Evolutionary conservation across 1,284 basidiomycete species (phyloP).

Genomic region (Leccinum glutinopallens): DNA sequence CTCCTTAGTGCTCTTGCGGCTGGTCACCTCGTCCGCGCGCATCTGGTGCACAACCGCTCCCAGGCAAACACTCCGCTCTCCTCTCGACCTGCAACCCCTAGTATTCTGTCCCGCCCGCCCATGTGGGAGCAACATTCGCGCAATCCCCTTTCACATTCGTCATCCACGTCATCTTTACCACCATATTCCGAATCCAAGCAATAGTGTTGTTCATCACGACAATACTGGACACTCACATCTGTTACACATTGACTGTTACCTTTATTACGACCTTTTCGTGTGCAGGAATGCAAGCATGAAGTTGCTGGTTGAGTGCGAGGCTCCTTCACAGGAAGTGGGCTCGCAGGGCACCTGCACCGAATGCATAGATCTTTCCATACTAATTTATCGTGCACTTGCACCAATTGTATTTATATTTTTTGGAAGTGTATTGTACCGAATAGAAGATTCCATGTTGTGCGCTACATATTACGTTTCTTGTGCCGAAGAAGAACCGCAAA

Average conservation of each 20-base stretch:
- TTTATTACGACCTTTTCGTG: slow-evolving; percentile 20
- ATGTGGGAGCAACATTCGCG: slow-evolving; percentile 27
- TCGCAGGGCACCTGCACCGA: background rate
- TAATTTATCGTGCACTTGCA: background rate
- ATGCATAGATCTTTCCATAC: background rate
- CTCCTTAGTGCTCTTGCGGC: slow-evolving; percentile 89
- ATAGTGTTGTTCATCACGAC: slow-evolving; percentile 14
- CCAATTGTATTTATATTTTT: background rate
- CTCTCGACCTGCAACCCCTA: slow-evolving; percentile 65
- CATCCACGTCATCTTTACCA: slow-evolving; percentile 36
- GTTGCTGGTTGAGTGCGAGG: background rate
- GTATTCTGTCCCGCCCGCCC: slow-evolving; percentile 25
- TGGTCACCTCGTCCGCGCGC: slow-evolving; percentile 88
- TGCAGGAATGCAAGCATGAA: no score
- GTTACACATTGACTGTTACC: slow-evolving; percentile 24
- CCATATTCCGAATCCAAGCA: slow-evolving; percentile 35
- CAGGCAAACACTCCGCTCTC: slow-evolving; percentile 67
- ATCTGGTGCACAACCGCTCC: slow-evolving; percentile 84
- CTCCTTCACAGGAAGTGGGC: background rate
- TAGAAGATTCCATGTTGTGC: background rate
- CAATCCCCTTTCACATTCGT: slow-evolving; percentile 30
- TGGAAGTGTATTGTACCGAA: background rate
- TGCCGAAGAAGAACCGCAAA: no score
- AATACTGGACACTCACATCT: slow-evolving; percentile 21
- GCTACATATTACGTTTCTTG: background rate